These are phyloP conservation scores for Achaetomium macrosporum DNA, from an alignment of 2,329 filamentous ascomycete species.

Conservation along the genomic window DNA sequence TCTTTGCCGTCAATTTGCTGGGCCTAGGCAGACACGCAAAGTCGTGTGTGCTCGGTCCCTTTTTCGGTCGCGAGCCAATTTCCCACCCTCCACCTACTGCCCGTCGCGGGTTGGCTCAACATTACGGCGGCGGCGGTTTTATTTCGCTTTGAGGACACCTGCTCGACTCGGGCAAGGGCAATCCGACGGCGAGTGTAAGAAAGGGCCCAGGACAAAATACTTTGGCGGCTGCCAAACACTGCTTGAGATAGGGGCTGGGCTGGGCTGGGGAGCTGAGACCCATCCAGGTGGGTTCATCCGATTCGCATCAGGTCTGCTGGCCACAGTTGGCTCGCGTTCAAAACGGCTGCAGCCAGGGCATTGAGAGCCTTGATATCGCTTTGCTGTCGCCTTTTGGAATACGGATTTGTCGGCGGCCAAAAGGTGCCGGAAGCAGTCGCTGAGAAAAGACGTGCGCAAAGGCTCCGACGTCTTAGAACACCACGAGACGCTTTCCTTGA, in stretches of 20 bases:
- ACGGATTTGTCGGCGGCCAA: background rate
- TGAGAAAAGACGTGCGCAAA: background rate
- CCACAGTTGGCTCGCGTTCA: background rate
- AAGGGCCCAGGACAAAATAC: slow-evolving; percentile 12
- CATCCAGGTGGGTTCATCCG: slow-evolving; percentile 19
- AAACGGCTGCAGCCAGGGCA: background rate
- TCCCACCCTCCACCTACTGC: slow-evolving; percentile 17
- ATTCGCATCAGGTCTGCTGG: background rate
- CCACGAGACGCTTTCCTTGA: background rate
- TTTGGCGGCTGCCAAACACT: slow-evolving; percentile 20
- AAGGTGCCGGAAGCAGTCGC: background rate
- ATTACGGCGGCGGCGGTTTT: slow-evolving; percentile 13
- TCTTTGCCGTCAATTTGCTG: slow-evolving; percentile 10
- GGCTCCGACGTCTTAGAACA: background rate
- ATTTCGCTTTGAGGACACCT: slow-evolving; percentile 11
- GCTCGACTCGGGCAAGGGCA: slow-evolving; percentile 6
- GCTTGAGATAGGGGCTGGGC: slow-evolving; percentile 23
- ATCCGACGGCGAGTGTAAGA: slow-evolving; percentile 7
- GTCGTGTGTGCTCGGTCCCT: slow-evolving; percentile 20
- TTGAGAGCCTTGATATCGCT: background rate
- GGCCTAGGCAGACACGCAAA: slow-evolving; percentile 18
- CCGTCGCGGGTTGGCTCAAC: slow-evolving; percentile 9
- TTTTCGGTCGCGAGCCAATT: slow-evolving; percentile 23
- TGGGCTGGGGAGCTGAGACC: slow-evolving; percentile 14
- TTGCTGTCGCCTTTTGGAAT: background rate